phyloP scores from a whole-genome alignment of 192 early-diverging fungal species.

The Coemansia sp. region DNA sequence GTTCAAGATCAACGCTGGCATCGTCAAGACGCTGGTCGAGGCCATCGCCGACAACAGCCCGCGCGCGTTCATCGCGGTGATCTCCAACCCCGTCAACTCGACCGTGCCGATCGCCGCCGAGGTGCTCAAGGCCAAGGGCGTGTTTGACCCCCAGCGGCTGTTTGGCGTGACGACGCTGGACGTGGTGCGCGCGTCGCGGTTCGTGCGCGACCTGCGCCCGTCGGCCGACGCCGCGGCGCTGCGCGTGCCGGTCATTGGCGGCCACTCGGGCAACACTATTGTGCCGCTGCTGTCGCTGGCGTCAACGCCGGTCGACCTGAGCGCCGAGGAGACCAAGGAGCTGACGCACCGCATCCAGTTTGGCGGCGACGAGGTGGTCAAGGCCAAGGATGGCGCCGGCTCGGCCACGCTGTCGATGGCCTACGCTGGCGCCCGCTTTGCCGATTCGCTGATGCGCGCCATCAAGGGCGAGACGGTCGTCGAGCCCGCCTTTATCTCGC shows the following conservation, averaged over 20 bases:
- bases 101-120: conserved; percentile 95
- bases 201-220: conserved; percentile 75
- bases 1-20: conserved; percentile 97
- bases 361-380: conserved; percentile 97
- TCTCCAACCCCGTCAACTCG: conserved; percentile 98
- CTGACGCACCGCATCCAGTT: conserved; percentile 96
- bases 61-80: conserved; percentile 78
- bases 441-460: conserved; percentile 81
- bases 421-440: conserved; percentile 80
- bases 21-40: conserved; percentile 78
- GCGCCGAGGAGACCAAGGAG: conserved; percentile 74
- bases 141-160: conserved; percentile 82
- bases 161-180: conserved; percentile 96
- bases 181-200: conserved; percentile 89
- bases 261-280: conserved; percentile 95
- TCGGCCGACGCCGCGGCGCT: conserved; percentile 61
- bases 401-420: conserved; percentile 88
- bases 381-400: conserved; percentile 92
- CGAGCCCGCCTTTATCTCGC: conserved; percentile 71
- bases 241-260: conserved; percentile 82
- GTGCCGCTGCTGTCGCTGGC: conserved; percentile 83
- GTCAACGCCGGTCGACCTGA: conserved; percentile 61
- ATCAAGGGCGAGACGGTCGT: conserved; percentile 66
- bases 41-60: conserved; percentile 77
- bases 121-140: conserved; percentile 83